A percentile compares a stretch with the other conserved stretches of the same genome.
These are phyloP conservation scores for Dunaliella primolecta DNA, from an alignment of 139 green algal genomes.

Conservation along the genomic window DNA sequence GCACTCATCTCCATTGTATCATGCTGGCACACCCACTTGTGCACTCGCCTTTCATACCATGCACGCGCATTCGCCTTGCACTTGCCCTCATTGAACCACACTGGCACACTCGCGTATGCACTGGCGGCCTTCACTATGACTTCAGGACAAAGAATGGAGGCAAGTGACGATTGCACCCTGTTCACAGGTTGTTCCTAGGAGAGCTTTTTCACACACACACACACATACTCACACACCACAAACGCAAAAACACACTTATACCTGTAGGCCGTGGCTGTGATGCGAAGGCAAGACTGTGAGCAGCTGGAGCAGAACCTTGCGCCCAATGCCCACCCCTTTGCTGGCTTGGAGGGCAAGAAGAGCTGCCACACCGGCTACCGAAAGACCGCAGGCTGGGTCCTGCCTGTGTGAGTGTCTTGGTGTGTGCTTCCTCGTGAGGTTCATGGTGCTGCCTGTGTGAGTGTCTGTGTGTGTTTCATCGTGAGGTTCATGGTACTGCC, in stretches of 20 bases:
- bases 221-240: background rate
- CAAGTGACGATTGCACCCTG: too few relatives aligned
- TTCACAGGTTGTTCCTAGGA: too few relatives aligned
- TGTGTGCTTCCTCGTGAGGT: too few relatives aligned
- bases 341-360: conserved; percentile 1
- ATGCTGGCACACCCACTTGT: too few relatives aligned
- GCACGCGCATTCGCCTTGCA: too few relatives aligned
- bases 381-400: background rate
- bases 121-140: too few relatives aligned
- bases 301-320: background rate
- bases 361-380: conserved; percentile 4
- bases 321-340: background rate
- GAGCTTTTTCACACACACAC: background rate
- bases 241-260: background rate
- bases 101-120: background rate
- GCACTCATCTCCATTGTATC: too few relatives aligned
- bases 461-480: too few relatives aligned
- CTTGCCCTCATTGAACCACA: background rate
- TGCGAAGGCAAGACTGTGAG: background rate
- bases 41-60: too few relatives aligned
- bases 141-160: too few relatives aligned
- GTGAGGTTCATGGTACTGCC: too few relatives aligned
- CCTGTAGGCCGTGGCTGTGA: background rate
- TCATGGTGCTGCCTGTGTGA: too few relatives aligned
- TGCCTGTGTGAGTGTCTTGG: background rate